phyloP scores from a whole-genome alignment of 129 eudicot species.

The Dittrichia graveolens region DNA sequence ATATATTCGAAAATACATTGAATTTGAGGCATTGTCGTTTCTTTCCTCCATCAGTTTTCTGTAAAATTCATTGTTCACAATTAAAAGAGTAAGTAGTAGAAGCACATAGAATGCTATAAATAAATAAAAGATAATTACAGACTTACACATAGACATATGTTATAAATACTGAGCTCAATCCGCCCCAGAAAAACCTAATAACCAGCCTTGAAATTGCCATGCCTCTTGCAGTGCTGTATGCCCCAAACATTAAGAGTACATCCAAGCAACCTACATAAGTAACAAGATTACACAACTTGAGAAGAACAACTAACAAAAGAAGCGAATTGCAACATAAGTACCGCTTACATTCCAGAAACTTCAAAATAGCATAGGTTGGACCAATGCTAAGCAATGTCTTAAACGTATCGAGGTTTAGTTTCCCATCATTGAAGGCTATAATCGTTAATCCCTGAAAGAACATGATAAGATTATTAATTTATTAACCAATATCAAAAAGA shows the following conservation, averaged over 20 bases:
- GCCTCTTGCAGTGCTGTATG: constrained; percentile 89
- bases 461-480: constrained; percentile 9
- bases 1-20: constrained; percentile 74
- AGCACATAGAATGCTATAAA: neutral
- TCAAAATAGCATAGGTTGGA: constrained; percentile 85
- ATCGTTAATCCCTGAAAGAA: constrained; percentile 71
- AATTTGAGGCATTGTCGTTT: constrained; percentile 44
- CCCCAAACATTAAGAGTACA: constrained; percentile 92
- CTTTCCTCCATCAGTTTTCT: constrained; percentile 83
- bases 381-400: constrained; percentile 77
- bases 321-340: neutral
- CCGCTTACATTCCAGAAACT: constrained; percentile 80
- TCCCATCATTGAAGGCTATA: constrained; percentile 72
- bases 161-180: constrained; percentile 67
- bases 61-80: constrained; percentile 33
- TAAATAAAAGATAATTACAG: constrained; percentile 10
- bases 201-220: constrained; percentile 94
- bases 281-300: constrained; percentile 15
- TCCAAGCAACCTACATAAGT: constrained; percentile 68
- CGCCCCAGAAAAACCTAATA: constrained; percentile 90
- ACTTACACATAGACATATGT: constrained; percentile 85
- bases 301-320: constrained; percentile 9
- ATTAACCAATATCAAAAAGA: neutral
- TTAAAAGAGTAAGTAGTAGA: constrained; percentile 13
- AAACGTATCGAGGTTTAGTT: constrained; percentile 61